These are phyloP conservation scores for Naematelia encephala DNA, from an alignment of 768 basidiomycete genomes.

Conservation along the genomic window DNA sequence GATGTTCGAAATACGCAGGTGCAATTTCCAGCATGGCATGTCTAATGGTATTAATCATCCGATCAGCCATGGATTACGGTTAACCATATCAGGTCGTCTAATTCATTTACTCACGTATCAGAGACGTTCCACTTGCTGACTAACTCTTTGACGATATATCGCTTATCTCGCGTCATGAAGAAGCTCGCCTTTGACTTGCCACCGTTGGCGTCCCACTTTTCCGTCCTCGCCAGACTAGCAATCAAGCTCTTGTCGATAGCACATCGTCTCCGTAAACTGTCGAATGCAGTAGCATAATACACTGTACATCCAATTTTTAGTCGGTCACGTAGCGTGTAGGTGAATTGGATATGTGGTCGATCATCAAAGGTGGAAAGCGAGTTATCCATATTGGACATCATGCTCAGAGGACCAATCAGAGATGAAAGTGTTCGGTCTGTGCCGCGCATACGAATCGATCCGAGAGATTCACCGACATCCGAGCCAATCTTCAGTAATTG, in stretches of 20 bases:
- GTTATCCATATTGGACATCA: slow-evolving; percentile 23
- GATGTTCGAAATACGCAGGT: slow-evolving; percentile 74
- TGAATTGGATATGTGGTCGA: slow-evolving; percentile 76
- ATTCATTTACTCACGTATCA: slow-evolving; percentile 61
- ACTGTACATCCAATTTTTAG: slow-evolving; percentile 75
- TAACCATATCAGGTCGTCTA: neutral
- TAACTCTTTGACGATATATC: slow-evolving; percentile 78
- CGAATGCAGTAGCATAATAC: slow-evolving; percentile 79
- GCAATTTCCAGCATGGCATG: slow-evolving; percentile 74
- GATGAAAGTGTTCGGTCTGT: slow-evolving; percentile 30
- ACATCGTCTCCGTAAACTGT: slow-evolving; percentile 63
- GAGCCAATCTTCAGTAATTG: slow-evolving; percentile 32
- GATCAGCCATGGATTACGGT: neutral
- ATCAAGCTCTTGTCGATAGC: slow-evolving; percentile 64
- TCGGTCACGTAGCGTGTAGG: slow-evolving; percentile 71
- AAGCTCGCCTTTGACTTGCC: slow-evolving; percentile 79
- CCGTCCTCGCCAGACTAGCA: slow-evolving; percentile 61
- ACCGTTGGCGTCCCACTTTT: slow-evolving; percentile 67
- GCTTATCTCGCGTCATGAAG: slow-evolving; percentile 74
- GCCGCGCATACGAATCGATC: slow-evolving; percentile 26
- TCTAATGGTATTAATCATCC: slow-evolving; percentile 52
- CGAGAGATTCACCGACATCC: slow-evolving; percentile 29
- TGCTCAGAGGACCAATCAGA: slow-evolving; percentile 27
- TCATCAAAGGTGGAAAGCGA: slow-evolving; percentile 57
- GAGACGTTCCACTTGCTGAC: slow-evolving; percentile 84